Evolutionary conservation across 257 asterid genomes (phyloP).

Genomic region (Nicotiana noctiflora): DNA sequence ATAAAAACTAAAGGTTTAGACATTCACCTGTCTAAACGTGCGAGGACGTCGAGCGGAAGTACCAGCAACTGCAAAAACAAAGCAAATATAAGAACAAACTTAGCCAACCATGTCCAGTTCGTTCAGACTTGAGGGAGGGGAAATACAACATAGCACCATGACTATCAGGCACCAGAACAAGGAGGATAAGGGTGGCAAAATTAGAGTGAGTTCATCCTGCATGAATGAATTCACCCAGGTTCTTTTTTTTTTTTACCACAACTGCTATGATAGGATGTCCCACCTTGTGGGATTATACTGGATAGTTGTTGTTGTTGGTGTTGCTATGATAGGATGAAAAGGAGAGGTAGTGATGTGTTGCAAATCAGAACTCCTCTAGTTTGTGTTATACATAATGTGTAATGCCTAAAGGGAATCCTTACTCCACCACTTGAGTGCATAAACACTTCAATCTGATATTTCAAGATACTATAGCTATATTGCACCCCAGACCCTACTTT

Average conservation of each 20-base stretch:
- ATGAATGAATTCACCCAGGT: background rate
- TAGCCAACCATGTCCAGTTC: background rate
- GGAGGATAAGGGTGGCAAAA: no score
- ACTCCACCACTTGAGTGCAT: background rate
- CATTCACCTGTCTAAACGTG: conserved; percentile 61
- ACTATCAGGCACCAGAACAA: background rate
- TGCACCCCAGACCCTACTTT: no score
- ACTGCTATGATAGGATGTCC: background rate
- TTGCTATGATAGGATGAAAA: background rate
- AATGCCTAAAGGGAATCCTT: background rate
- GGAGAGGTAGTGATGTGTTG: background rate
- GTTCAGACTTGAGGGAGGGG: background rate
- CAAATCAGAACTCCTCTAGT: background rate
- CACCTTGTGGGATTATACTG: no score
- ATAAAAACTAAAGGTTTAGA: background rate
- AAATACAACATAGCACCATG: background rate
- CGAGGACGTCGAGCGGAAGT: conserved; percentile 84
- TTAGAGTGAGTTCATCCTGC: background rate
- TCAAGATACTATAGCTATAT: background rate
- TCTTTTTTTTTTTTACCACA: background rate
- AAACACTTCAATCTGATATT: background rate
- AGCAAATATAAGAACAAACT: background rate
- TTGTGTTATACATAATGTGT: background rate
- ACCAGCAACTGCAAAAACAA: conserved; percentile 60
- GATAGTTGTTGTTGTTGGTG: no score